Base-by-base conservation (phyloP, 2,329 filamentous ascomycete genomes). In the Claviceps maximensis region DNA sequence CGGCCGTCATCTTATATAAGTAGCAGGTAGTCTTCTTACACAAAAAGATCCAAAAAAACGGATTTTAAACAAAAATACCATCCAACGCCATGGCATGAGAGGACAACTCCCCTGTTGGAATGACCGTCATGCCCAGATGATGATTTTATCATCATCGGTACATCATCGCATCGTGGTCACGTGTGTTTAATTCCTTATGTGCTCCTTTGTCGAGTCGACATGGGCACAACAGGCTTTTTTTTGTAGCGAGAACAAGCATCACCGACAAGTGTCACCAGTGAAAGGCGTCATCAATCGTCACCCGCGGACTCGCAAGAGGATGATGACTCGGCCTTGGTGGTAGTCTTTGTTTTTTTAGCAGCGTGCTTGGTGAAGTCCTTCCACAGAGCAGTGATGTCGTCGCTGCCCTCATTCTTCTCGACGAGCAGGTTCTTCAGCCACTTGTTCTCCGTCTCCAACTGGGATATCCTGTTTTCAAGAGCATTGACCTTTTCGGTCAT, bases 361-460 rank as follows among this genome's bases (percentile, higher is more conserved):
- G 64, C 63, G 55, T 63, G 66, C 68, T 71, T 67, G 47, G 68
- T 69, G 53, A 75, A 74, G 58, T 78, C 77, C 58, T 77, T 76
- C 59, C 76, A 71, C 51, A 79, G 65, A 0, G 73, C 70, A 36
- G 73, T 66, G 47, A 79, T 69, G 54, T 78, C 71, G 41, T 79
- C 76, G 59, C 71, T 76, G 58, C 75, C 75, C 57, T 84, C 84
- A 60, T 88, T 87, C 76, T 90, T 91, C 68, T 90, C 87, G 50
- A 87, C 86, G 47, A 91, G 80, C 40, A 89, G 74, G 66, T 86
- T 84, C 75, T 87, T 87, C 58, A 89, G 70, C 86, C 85, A 89
- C 65, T 86, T 84, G 70, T 89, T 89, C 71, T 89, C 85, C 60
- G 84, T 86, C 71, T 89, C 84, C n/a, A 91, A 78, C 62, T 89